phyloP scores from a whole-genome alignment of 805 yeast genomes.

The Kluyveromyces wickerhamii region DNA sequence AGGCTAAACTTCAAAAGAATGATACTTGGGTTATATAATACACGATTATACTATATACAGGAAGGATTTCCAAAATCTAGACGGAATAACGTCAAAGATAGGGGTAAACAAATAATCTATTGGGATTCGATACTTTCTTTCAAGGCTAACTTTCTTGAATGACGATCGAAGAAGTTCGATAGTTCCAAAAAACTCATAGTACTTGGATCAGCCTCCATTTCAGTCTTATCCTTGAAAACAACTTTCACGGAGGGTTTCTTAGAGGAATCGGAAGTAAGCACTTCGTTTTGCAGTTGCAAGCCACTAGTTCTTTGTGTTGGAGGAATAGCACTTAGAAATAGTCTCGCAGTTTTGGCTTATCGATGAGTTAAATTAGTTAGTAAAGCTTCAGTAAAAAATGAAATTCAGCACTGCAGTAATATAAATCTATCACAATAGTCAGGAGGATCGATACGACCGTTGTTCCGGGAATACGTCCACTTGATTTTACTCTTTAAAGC shows the following conservation, averaged over 20 bases:
- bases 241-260: slow-evolving; percentile 62
- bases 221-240: slow-evolving; percentile 72
- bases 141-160: slow-evolving; percentile 70
- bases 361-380: too few relatives aligned
- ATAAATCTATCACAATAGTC: too few relatives aligned
- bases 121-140: slow-evolving; percentile 53
- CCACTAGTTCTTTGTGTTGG: slow-evolving; percentile 58
- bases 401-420: not conserved
- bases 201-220: slow-evolving; percentile 59
- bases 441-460: too few relatives aligned
- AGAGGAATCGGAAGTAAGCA: slow-evolving; percentile 40
- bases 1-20: too few relatives aligned
- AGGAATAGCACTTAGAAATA: slow-evolving; percentile 73
- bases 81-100: too few relatives aligned
- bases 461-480: too few relatives aligned
- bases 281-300: slow-evolving; percentile 49
- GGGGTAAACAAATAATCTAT: too few relatives aligned
- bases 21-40: too few relatives aligned
- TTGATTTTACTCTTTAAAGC: not conserved
- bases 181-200: slow-evolving; percentile 50
- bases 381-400: slow-evolving; percentile 2
- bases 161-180: slow-evolving; percentile 61
- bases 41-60: too few relatives aligned
- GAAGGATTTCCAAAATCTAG: too few relatives aligned
- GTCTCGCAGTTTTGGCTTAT: slow-evolving; percentile 75